Percentiles rank a stretch among this genome's conserved stretches.
Evolutionary conservation across 202 grass and related monocot species (phyloP).

Genomic region (Panicum hallii): DNA sequence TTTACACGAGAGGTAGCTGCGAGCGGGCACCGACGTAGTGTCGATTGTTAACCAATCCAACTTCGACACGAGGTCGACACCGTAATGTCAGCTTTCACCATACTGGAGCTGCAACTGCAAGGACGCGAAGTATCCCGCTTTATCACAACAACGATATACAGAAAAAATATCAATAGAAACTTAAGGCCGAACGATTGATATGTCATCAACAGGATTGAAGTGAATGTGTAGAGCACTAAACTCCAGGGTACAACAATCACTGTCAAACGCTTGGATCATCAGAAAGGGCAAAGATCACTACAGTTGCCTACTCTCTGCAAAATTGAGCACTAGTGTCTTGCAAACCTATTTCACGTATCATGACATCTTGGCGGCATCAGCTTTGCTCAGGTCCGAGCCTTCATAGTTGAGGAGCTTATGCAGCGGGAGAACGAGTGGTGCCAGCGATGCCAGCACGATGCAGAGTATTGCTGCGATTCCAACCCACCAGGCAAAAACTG

Average conservation of each 20-base stretch:
- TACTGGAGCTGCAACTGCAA: background rate
- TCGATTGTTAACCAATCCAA: background rate
- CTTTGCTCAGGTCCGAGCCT: constrained; percentile 13
- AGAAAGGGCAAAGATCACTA: constrained; percentile 1
- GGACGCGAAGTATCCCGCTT: background rate
- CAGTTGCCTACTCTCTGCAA: constrained; percentile 34
- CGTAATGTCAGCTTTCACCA: background rate
- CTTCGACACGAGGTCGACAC: background rate
- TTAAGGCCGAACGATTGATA: background rate
- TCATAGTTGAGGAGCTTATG: constrained; percentile 50
- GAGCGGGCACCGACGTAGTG: background rate
- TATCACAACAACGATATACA: background rate
- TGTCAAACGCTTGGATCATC: background rate
- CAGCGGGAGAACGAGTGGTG: constrained; percentile 64
- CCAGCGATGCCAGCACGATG: constrained; percentile 55
- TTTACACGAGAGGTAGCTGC: background rate
- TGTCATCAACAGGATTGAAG: background rate
- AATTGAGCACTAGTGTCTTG: background rate
- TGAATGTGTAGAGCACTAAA: background rate
- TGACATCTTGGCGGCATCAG: constrained; percentile 45
- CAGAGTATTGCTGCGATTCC: constrained; percentile 70
- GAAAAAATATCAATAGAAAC: background rate
- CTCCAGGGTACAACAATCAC: background rate
- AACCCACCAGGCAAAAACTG: constrained; percentile 75
- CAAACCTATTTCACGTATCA: constrained; percentile 34